A percentile compares a stretch with the other conserved stretches of the same genome.
These are phyloP conservation scores for Rhodofomes roseus DNA, from an alignment of 1,284 basidiomycete genomes.

Conservation along the genomic window DNA sequence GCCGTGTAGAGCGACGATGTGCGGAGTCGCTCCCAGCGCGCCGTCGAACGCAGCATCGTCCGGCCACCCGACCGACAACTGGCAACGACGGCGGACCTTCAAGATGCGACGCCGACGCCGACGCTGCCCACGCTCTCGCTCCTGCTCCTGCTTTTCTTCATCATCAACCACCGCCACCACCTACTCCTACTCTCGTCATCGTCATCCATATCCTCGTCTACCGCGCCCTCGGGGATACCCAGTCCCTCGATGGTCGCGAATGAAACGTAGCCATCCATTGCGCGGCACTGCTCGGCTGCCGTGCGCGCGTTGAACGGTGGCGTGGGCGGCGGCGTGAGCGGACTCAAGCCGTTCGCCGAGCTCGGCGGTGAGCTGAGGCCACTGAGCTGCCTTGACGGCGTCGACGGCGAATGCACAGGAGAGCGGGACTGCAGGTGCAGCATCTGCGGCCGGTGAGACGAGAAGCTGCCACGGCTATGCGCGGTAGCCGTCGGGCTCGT, in stretches of 20 bases:
- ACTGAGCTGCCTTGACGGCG: slow-evolving; percentile 8
- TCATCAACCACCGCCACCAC: slow-evolving; percentile 23
- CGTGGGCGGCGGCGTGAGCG: slow-evolving; percentile 27
- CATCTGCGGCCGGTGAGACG: slow-evolving; percentile 12
- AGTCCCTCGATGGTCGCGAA: slow-evolving; percentile 69
- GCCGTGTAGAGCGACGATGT: not conserved
- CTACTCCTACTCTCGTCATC: slow-evolving; percentile 20
- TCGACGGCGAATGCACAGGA: slow-evolving; percentile 16
- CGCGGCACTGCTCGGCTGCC: slow-evolving; percentile 52
- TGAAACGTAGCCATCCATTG: slow-evolving; percentile 62
- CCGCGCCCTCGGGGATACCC: slow-evolving; percentile 50
- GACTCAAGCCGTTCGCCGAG: slow-evolving; percentile 14
- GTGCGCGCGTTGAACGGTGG: slow-evolving; percentile 58
- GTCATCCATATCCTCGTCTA: slow-evolving; percentile 27
- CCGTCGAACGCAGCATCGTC: not conserved
- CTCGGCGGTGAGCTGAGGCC: slow-evolving; percentile 9
- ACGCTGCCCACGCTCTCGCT: slow-evolving; percentile 17
- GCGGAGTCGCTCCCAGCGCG: slow-evolving; percentile 1
- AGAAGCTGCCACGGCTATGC: slow-evolving; percentile 9
- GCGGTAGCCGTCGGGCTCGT: slow-evolving; percentile 3
- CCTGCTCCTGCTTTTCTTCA: slow-evolving; percentile 11
- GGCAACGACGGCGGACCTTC: not conserved
- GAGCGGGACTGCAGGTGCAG: slow-evolving; percentile 9
- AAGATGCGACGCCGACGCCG: slow-evolving; percentile 15
- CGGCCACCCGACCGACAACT: not conserved